Conservation (phyloP, 2,329 filamentous ascomycete genomes). For the Verticillium tricorpus region DNA sequence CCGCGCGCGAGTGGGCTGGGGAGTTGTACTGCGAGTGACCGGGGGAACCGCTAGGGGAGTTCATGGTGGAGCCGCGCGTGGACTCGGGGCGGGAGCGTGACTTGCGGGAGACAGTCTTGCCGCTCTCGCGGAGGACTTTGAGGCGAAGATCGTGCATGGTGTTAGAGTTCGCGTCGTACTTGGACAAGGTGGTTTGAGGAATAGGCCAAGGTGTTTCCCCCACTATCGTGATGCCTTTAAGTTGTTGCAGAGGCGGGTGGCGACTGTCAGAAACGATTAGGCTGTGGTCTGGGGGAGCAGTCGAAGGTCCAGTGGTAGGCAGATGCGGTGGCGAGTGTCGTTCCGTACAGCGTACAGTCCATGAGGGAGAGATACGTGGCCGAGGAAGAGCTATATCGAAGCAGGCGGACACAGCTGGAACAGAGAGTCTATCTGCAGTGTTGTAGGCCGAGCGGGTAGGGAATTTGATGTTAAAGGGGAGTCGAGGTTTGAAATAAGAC, state of each 20-base stretch:
- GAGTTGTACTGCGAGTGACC: conserved; percentile 53
- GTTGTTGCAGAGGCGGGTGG: background rate
- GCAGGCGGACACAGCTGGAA: background rate
- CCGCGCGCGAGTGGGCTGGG: conserved; percentile 53
- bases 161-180: background rate
- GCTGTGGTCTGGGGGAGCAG: background rate
- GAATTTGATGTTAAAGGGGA: background rate
- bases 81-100: conserved; percentile 53
- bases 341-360: background rate
- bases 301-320: background rate
- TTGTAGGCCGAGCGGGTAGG: background rate
- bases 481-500: background rate
- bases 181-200: background rate
- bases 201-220: background rate
- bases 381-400: background rate
- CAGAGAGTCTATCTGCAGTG: background rate
- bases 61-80: conserved; percentile 51
- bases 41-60: conserved; percentile 55
- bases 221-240: background rate
- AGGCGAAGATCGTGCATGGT: conserved; percentile 61
- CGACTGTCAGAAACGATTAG: background rate
- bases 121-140: conserved; percentile 64
- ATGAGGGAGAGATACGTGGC: background rate
- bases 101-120: conserved; percentile 69
- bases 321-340: background rate